Conservation (phyloP, 768 basidiomycete species). For the Boletus fagicola region DNA sequence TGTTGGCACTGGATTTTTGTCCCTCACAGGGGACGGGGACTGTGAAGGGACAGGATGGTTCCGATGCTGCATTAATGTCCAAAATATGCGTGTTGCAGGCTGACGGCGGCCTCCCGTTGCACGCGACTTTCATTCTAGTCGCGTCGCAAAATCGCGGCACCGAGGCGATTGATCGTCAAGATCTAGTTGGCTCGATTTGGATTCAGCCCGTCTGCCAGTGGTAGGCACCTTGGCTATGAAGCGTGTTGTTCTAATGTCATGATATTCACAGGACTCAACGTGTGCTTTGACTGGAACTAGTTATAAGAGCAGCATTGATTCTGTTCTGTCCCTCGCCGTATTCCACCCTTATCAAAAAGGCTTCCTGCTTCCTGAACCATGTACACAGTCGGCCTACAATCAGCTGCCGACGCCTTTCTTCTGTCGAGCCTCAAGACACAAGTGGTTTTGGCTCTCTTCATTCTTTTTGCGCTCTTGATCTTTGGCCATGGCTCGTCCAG, state of each 20-base stretch:
- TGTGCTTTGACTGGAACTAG: constrained; percentile 13
- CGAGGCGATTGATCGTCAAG: constrained; percentile 26
- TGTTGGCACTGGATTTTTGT: constrained; percentile 11
- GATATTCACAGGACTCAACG: constrained; percentile 24
- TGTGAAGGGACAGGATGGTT: constrained; percentile 8
- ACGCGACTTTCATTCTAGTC: constrained; percentile 20
- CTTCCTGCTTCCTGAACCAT: constrained; percentile 32
- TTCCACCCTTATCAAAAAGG: constrained; percentile 25
- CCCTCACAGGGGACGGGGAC: constrained; percentile 19
- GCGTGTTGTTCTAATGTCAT: constrained; percentile 28
- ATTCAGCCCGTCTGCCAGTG: constrained; percentile 11
- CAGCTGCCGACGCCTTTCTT: constrained; percentile 37
- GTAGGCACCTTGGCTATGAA: constrained; percentile 23
- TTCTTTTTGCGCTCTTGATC: constrained; percentile 41
- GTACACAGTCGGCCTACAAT: constrained; percentile 43
- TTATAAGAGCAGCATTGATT: constrained; percentile 30
- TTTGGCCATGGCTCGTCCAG: constrained; percentile 38
- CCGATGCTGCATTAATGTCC: constrained; percentile 11
- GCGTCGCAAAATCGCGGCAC: constrained; percentile 24
- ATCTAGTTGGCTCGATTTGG: constrained; percentile 17
- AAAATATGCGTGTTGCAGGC: constrained; percentile 3
- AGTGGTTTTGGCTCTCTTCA: constrained; percentile 33
- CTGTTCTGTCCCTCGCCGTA: constrained; percentile 23
- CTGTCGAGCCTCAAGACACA: constrained; percentile 34
- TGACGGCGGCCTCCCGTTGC: constrained; percentile 12